phyloP scores from a whole-genome alignment of 331 rosid species.

The Acacia pycnantha region DNA sequence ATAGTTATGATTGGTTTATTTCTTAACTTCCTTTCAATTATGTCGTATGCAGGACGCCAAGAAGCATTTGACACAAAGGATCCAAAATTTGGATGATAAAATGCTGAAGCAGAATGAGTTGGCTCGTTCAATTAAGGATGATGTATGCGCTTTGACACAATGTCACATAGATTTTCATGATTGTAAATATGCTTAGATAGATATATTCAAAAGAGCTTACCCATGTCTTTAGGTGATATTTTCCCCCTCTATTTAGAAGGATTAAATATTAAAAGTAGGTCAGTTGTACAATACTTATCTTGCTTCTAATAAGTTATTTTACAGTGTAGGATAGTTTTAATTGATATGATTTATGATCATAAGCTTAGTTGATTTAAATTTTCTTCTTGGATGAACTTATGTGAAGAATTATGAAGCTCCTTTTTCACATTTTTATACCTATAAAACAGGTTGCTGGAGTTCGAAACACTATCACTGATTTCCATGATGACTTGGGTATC shows the following conservation, averaged over 20 bases:
- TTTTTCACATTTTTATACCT: conserved; percentile 29
- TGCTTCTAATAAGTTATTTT: conserved; percentile 5
- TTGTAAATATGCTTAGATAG: conserved; percentile 9
- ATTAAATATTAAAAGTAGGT: conserved; percentile 1
- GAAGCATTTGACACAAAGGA: conserved; percentile 93
- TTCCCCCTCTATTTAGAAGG: neutral
- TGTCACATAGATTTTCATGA: neutral
- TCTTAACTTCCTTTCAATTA: conserved; percentile 18
- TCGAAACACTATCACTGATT: conserved; percentile 50
- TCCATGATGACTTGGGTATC: conserved; percentile 56
- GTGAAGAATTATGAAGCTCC: neutral
- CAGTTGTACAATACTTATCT: neutral
- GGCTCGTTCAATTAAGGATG: conserved; percentile 61
- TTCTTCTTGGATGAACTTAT: neutral
- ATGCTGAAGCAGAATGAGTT: conserved; percentile 78
- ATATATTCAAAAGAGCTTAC: conserved; percentile 13
- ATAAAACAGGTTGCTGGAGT: conserved; percentile 76
- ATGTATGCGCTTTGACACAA: conserved; percentile 50
- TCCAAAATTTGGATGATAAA: conserved; percentile 86
- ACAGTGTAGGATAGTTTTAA: conserved; percentile 12
- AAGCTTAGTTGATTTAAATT: neutral
- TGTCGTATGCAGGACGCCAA: conserved; percentile 69
- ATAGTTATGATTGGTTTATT: conserved; percentile 6
- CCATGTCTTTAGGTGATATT: conserved; percentile 1
- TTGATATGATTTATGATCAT: conserved; percentile 11